Conservation (phyloP, 2,329 filamentous ascomycete genomes). For the Diatrype stigma region DNA sequence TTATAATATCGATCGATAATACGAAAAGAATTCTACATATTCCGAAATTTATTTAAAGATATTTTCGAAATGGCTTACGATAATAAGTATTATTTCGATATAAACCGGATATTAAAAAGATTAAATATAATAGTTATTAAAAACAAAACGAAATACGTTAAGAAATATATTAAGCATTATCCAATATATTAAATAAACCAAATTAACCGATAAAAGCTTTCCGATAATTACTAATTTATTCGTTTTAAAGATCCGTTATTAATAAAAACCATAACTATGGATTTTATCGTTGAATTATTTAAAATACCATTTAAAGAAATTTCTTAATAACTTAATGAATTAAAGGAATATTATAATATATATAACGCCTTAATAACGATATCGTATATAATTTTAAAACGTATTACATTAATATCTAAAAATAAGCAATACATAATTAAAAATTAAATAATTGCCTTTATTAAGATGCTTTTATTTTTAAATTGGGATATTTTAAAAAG, state of each 20-base stretch:
- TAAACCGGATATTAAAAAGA: neutral
- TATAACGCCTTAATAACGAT: neutral
- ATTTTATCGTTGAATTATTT: too few species aligned
- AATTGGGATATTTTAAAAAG: neutral
- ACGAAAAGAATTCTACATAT: neutral
- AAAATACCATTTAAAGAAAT: too few species aligned
- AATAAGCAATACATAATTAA: neutral
- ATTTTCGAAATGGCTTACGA: too few species aligned
- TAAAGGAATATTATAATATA: neutral
- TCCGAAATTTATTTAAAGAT: neutral
- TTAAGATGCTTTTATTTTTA: too few species aligned
- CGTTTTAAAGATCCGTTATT: too few species aligned
- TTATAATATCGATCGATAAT: neutral
- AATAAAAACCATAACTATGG: neutral
- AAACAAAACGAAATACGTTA: too few species aligned
- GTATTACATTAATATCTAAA: neutral
- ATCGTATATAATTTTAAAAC: neutral
- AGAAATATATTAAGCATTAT: neutral
- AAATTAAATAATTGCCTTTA: neutral
- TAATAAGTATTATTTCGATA: neutral
- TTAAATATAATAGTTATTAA: neutral
- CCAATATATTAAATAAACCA: neutral
- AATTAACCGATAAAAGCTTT: neutral
- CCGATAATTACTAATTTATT: neutral
- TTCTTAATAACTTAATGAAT: too few species aligned